These are phyloP conservation scores for Zygotorulaspora sp. DNA, from an alignment of 805 yeast genomes.

Conservation along the genomic window DNA sequence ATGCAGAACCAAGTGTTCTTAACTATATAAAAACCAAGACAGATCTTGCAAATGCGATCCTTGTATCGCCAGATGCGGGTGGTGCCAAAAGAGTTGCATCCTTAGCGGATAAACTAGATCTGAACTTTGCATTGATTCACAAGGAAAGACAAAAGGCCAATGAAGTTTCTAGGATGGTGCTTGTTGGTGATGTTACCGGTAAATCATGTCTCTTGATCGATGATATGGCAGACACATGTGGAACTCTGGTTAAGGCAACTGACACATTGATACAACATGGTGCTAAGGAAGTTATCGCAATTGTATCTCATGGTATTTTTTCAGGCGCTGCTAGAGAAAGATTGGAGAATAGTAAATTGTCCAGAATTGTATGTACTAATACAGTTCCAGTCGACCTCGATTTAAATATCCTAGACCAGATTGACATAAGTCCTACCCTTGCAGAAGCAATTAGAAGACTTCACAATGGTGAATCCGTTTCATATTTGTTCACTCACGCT, in stretches of 20 bases:
- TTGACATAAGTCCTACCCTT: conserved; percentile 79
- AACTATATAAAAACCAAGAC: conserved; percentile 69
- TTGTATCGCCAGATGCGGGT: conserved; percentile 98
- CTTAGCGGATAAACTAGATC: conserved; percentile 84
- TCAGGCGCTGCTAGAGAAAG: conserved; percentile 78
- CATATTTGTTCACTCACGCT: conserved; percentile 75
- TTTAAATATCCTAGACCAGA: conserved; percentile 63
- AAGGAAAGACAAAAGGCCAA: conserved; percentile 94
- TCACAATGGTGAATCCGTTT: conserved; percentile 94
- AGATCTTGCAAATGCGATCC: conserved; percentile 55
- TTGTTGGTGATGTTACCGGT: conserved; percentile 88
- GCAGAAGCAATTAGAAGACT: conserved; percentile 93
- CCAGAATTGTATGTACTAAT: conserved; percentile 83
- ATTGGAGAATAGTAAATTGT: conserved; percentile 61
- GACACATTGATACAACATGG: conserved; percentile 76
- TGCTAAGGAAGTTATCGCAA: conserved; percentile 82
- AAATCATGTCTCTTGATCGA: conserved; percentile 84
- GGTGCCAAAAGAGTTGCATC: conserved; percentile 98
- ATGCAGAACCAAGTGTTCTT: conserved; percentile 89
- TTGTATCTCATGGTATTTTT: conserved; percentile 93
- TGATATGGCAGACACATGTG: conserved; percentile 99
- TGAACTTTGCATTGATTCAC: conserved; percentile 92
- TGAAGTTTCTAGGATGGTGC: conserved; percentile 90
- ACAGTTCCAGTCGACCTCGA: conserved; percentile 79
- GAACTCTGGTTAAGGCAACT: conserved; percentile 92